These are phyloP conservation scores for Candida odintsovae DNA, from an alignment of 805 yeast species.

Conservation along the genomic window DNA sequence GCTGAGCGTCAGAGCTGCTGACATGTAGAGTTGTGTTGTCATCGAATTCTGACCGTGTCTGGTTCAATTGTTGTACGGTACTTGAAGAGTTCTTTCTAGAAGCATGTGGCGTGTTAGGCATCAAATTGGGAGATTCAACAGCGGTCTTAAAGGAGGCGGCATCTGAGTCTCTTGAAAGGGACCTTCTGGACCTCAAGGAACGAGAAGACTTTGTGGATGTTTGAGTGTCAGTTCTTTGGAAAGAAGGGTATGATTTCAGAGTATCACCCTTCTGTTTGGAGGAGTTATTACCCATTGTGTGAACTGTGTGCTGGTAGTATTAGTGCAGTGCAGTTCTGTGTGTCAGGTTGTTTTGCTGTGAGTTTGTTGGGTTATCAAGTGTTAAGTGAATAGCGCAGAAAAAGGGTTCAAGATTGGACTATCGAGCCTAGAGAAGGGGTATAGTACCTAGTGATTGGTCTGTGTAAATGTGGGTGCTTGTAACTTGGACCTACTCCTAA, in stretches of 20 bases:
- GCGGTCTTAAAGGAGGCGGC: constrained; percentile 29
- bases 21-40: constrained; percentile 13
- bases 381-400: not conserved
- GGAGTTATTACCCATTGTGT: constrained; percentile 23
- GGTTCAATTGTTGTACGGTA: constrained; percentile 10
- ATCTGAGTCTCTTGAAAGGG: constrained; percentile 23
- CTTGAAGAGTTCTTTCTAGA: constrained; percentile 21
- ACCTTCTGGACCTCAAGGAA: constrained; percentile 32
- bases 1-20: constrained; percentile 24
- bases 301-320: not conserved
- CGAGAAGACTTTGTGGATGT: constrained; percentile 43
- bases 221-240: constrained; percentile 50
- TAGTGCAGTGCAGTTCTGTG: not conserved
- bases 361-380: not conserved
- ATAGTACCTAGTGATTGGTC: not conserved
- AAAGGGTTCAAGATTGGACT: not conserved
- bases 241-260: constrained; percentile 31
- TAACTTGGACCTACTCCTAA: not conserved
- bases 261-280: constrained; percentile 25
- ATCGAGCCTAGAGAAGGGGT: not conserved
- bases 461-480: not conserved
- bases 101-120: constrained; percentile 20
- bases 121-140: constrained; percentile 22
- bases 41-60: constrained; percentile 6
- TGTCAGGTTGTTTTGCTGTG: not conserved